Percentiles rank a stretch among this genome's conserved stretches.
These are phyloP conservation scores for Phytophthora lateralis DNA, from an alignment of 352 stramenopile genomes.

Conservation along the genomic window DNA sequence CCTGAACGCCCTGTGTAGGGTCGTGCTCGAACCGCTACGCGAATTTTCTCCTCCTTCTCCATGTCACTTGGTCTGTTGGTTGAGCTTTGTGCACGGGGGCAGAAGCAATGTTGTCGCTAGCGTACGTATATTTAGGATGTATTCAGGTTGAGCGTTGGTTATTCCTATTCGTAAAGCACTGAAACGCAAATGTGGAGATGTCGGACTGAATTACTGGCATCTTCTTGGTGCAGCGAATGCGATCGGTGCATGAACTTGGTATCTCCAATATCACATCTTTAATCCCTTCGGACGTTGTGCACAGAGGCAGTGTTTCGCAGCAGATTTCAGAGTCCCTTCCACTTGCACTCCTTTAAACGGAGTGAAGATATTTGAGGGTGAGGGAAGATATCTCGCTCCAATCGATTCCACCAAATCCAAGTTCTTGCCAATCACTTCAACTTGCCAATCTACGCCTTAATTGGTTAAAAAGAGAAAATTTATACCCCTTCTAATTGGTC, in stretches of 20 bases:
- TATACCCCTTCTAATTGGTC: slow-evolving; percentile 8
- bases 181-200: background rate
- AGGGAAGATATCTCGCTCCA: no score
- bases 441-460: slow-evolving; percentile 1
- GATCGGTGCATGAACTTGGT: no score
- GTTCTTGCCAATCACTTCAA: no score
- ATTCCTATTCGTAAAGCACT: background rate
- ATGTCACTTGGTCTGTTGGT: slow-evolving; percentile 14
- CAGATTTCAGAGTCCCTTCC: no score
- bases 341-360: no score
- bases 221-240: no score
- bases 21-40: slow-evolving; percentile 65
- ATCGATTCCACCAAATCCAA: no score
- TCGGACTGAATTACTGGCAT: background rate
- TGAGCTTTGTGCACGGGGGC: background rate
- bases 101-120: background rate
- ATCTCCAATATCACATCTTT: no score
- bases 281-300: no score
- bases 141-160: background rate
- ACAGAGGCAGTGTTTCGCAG: no score
- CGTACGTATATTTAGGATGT: background rate
- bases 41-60: slow-evolving; percentile 72
- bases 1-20: slow-evolving; percentile 22
- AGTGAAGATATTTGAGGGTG: no score
- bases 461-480: slow-evolving; percentile 5